Evolutionary conservation across 1,284 basidiomycete genomes (phyloP).

Genomic region (Trichosporon asahii): DNA sequence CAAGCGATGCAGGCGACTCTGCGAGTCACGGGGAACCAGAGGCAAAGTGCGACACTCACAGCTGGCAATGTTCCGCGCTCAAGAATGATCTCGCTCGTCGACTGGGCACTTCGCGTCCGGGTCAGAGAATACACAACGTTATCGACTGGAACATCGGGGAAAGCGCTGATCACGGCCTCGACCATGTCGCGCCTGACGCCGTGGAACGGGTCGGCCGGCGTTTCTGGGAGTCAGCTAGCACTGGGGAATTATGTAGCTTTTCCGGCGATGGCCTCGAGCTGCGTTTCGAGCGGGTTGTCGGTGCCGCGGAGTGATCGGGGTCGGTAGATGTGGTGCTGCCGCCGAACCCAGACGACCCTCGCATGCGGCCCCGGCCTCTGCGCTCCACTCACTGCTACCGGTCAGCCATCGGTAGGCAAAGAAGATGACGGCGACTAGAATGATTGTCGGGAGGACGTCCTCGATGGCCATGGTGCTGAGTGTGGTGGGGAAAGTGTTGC

Average conservation of each 20-base stretch:
- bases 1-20: background rate
- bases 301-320: background rate
- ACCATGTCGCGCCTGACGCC: conserved; percentile 47
- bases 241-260: background rate
- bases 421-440: conserved; percentile 42
- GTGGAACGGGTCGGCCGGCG: conserved; percentile 28
- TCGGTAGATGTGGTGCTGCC: background rate
- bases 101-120: conserved; percentile 46
- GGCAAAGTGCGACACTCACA: conserved; percentile 30
- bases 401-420: conserved; percentile 37
- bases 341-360: background rate
- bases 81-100: conserved; percentile 49
- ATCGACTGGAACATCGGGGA: conserved; percentile 47
- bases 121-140: conserved; percentile 50
- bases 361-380: background rate
- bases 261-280: background rate
- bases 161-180: conserved; percentile 47
- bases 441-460: conserved; percentile 44
- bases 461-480: conserved; percentile 33
- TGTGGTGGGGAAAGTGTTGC: conserved; percentile 4
- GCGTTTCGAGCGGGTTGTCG: background rate
- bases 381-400: conserved; percentile 32
- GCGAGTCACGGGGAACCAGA: background rate
- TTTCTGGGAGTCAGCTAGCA: conserved; percentile 15
- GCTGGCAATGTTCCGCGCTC: conserved; percentile 44